Conservation (phyloP, 2,329 filamentous ascomycete species). For the Cytospora piceicola region DNA sequence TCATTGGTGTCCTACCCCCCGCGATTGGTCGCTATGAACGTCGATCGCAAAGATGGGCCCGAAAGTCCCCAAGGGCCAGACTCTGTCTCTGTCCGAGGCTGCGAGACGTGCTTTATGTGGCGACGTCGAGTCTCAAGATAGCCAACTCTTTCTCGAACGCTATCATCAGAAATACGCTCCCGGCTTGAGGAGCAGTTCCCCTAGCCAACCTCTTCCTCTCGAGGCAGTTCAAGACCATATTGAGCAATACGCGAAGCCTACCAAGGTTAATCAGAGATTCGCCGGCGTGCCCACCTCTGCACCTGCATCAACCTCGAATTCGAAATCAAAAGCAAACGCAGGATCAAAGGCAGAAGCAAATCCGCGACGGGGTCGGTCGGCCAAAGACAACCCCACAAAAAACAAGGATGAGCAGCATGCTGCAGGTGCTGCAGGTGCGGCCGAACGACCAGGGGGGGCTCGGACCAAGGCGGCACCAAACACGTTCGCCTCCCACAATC, state of each 20-base stretch:
- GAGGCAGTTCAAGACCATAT: neutral
- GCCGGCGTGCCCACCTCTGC: neutral
- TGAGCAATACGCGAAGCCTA: constrained; percentile 12
- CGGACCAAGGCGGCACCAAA: constrained; percentile 7
- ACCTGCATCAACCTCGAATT: neutral
- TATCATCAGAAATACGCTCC: constrained; percentile 46
- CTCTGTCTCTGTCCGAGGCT: constrained; percentile 38
- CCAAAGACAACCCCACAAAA: constrained; percentile 20
- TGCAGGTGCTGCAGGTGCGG: constrained; percentile 8
- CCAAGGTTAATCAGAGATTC: constrained; percentile 23
- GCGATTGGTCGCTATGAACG: constrained; percentile 25
- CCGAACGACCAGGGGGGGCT: neutral
- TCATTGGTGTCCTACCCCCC: neutral
- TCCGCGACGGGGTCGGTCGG: constrained; percentile 5
- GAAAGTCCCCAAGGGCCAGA: constrained; percentile 29
- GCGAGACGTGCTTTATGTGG: constrained; percentile 38
- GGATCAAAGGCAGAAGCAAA: constrained; percentile 1
- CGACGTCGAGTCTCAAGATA: constrained; percentile 48
- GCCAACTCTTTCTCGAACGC: constrained; percentile 46
- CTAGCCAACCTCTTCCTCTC: constrained; percentile 11
- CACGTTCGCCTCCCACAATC: constrained; percentile 28
- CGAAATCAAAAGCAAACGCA: neutral
- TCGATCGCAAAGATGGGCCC: constrained; percentile 26
- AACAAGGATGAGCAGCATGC: constrained; percentile 4
- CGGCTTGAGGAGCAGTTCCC: constrained; percentile 32